A percentile compares a stretch with the other conserved stretches of the same genome.
Conservation (phyloP, 1,284 basidiomycete species). For the Gymnopus androsaceus region DNA sequence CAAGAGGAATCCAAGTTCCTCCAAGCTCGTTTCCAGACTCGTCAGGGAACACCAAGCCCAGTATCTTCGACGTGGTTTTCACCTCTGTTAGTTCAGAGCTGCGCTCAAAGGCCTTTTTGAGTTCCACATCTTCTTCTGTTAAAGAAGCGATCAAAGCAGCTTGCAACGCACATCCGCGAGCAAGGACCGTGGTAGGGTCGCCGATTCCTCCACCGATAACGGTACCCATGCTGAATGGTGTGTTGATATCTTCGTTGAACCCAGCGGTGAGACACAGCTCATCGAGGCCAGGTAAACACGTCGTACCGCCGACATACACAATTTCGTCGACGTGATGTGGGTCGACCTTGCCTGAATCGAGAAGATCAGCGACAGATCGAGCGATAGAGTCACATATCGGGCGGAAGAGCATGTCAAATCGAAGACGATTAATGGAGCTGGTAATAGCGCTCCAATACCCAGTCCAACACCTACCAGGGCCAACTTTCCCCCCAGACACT, state of each 20-base stretch:
- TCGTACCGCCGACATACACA: conserved; percentile 88
- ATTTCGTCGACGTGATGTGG: conserved; percentile 86
- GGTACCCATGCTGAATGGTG: conserved; percentile 65
- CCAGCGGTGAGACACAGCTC: conserved; percentile 62
- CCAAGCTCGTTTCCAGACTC: conserved; percentile 51
- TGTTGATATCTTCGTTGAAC: conserved; percentile 69
- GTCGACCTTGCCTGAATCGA: conserved; percentile 69
- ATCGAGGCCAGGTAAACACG: conserved; percentile 84
- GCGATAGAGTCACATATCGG: conserved; percentile 76
- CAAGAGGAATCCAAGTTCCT: conserved; percentile 65
- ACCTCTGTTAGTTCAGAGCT: conserved; percentile 47
- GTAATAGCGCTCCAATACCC: no score
- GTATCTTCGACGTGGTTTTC: conserved; percentile 63
- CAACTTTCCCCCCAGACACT: no score
- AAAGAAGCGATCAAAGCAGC: conserved; percentile 63
- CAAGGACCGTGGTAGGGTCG: conserved; percentile 89
- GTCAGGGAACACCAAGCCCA: conserved; percentile 83
- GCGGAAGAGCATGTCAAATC: conserved; percentile 88
- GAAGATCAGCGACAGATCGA: conserved; percentile 61
- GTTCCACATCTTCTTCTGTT: conserved; percentile 52
- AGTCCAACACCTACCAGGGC: no score
- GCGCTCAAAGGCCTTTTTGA: conserved; percentile 51
- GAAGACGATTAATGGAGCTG: conserved; percentile 89
- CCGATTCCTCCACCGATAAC: conserved; percentile 69
- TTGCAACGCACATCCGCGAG: conserved; percentile 88